A percentile compares a stretch with the other conserved stretches of the same genome.
Evolutionary conservation across 352 stramenopile species (phyloP).

Genomic region (Phytopythium kandeliae): DNA sequence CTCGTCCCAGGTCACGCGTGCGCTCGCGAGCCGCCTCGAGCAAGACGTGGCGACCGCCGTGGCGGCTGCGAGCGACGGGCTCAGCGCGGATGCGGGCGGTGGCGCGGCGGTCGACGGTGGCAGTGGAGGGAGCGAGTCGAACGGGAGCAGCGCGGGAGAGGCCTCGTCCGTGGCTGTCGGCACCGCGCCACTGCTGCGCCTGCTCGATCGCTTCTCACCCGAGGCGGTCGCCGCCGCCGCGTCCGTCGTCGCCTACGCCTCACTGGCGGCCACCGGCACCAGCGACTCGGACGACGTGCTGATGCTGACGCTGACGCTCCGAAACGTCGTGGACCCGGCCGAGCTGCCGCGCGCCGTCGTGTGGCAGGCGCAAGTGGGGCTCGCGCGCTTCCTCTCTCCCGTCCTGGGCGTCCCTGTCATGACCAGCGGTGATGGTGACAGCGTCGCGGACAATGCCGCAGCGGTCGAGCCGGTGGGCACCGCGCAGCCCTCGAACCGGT

Average conservation of each 20-base stretch:
- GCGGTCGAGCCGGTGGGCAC: slow-evolving; percentile 19
- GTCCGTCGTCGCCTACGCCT: not conserved
- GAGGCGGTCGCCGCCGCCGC: slow-evolving; percentile 1
- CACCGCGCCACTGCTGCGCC: not conserved
- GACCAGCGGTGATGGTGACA: not conserved
- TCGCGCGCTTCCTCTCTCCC: slow-evolving; percentile 33
- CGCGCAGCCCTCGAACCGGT: slow-evolving; percentile 13
- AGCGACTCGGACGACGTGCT: slow-evolving; percentile 9
- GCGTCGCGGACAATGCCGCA: slow-evolving; percentile 17
- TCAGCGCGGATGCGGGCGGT: not conserved
- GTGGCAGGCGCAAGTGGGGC: slow-evolving; percentile 40
- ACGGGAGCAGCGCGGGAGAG: not conserved
- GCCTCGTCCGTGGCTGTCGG: not conserved
- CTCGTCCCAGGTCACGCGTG: not conserved
- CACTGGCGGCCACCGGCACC: not conserved
- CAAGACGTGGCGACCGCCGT: slow-evolving; percentile 1
- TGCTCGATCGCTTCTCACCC: slow-evolving; percentile 1
- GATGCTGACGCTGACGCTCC: slow-evolving; percentile 30
- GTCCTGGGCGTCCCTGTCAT: slow-evolving; percentile 1
- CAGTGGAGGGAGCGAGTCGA: not conserved
- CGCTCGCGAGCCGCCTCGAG: not conserved
- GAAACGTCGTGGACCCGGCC: slow-evolving; percentile 27
- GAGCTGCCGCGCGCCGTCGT: slow-evolving; percentile 33
- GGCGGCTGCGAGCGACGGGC: not conserved
- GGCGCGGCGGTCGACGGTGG: not conserved